Conservation (phyloP, 1,139 yeast genomes). For the Kurtzmaniella quercitrusa region DNA sequence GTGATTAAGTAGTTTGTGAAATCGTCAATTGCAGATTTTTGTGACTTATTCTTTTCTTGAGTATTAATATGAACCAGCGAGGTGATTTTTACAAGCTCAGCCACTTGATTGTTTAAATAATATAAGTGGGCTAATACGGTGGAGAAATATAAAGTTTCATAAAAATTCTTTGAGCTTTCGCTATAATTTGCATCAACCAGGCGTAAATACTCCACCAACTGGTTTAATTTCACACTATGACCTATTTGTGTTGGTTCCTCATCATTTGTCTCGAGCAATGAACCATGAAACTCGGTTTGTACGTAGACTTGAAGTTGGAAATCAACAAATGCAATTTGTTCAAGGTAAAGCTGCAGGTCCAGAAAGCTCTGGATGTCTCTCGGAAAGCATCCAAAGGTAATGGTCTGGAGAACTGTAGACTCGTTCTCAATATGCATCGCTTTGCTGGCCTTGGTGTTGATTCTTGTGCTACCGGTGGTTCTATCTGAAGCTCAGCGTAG, state of each 20-base stretch:
- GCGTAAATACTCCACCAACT: conserved; percentile 27
- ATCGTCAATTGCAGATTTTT: conserved; percentile 12
- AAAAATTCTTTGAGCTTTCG: conserved; percentile 20
- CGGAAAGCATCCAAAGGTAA: conserved; percentile 41
- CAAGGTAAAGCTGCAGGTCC: conserved; percentile 33
- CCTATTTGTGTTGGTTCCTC: neutral
- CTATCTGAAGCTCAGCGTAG: neutral
- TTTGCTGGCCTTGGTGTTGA: neutral
- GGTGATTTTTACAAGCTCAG: conserved; percentile 14
- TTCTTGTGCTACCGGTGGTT: conserved; percentile 1
- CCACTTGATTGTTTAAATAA: conserved; percentile 25
- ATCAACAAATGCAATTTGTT: conserved; percentile 37
- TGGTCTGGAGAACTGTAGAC: conserved; percentile 14
- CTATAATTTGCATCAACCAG: conserved; percentile 28
- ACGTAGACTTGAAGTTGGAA: conserved; percentile 36
- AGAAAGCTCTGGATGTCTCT: conserved; percentile 28
- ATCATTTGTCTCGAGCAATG: conserved; percentile 15
- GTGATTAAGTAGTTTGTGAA: conserved; percentile 34
- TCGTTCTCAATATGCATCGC: conserved; percentile 12
- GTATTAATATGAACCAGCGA: neutral
- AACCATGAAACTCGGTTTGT: conserved; percentile 29
- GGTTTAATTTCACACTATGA: conserved; percentile 14
- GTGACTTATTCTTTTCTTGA: conserved; percentile 10
- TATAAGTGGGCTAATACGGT: conserved; percentile 36
- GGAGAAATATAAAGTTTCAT: conserved; percentile 32